Conservation (phyloP, 208 protist genomes). For the Crithidia bombi region DNA sequence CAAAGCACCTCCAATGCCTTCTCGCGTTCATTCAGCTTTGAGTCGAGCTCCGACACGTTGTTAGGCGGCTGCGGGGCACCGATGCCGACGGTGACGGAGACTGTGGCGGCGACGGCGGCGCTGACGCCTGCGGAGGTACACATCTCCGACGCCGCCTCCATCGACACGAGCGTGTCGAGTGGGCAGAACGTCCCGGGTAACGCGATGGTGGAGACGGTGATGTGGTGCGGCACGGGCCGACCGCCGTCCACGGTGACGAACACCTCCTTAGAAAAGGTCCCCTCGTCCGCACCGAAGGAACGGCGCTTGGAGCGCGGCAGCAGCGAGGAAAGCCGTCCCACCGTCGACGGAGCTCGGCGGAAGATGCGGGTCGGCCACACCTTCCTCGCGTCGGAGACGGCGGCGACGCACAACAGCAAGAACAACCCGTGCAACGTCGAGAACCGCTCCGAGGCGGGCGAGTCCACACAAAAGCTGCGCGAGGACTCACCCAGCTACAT, state of each 20-base stretch:
- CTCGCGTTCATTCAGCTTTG: conserved; percentile 27
- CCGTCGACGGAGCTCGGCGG: neutral
- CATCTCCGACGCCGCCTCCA: neutral
- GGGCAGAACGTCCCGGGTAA: neutral
- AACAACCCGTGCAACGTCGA: neutral
- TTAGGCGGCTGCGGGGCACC: neutral
- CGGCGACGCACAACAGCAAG: neutral
- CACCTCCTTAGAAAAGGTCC: neutral
- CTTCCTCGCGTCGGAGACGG: conserved; percentile 2
- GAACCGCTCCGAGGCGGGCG: conserved; percentile 2
- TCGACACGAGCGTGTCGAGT: neutral
- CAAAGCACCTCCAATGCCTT: conserved; percentile 32
- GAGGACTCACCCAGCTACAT: conserved; percentile 1
- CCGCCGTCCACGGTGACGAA: conserved; percentile 4
- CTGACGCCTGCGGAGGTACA: conserved; percentile 1
- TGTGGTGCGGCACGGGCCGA: neutral
- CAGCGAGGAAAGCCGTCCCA: neutral
- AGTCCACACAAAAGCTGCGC: conserved; percentile 16
- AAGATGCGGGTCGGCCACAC: conserved; percentile 10
- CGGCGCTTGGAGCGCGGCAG: neutral
- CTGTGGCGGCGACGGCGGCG: conserved; percentile 2
- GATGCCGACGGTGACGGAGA: neutral
- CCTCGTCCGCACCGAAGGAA: neutral
- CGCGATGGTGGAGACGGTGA: conserved; percentile 2
- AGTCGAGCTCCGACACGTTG: conserved; percentile 17